Evolutionary conservation across 2,329 filamentous ascomycete species (phyloP).

Genomic region (Emergomyces pasteurianus): DNA sequence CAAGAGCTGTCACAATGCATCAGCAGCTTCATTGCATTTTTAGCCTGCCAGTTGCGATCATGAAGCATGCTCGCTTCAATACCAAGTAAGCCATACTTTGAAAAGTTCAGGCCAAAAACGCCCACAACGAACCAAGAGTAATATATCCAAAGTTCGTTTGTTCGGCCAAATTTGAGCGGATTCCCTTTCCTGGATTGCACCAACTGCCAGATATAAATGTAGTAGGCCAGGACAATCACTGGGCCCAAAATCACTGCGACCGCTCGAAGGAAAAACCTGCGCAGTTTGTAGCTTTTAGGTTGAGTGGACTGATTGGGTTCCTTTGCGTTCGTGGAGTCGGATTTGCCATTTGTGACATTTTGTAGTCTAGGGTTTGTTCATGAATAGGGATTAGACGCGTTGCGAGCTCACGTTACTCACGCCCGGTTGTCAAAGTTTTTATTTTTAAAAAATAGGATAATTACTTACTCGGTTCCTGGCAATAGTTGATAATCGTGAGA

Average conservation of each 20-base stretch:
- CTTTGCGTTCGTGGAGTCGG: not conserved
- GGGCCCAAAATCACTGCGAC: not conserved
- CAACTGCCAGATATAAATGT: not conserved
- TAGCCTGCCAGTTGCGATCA: slow-evolving; percentile 3
- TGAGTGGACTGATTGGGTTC: not conserved
- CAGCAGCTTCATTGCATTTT: slow-evolving; percentile 5
- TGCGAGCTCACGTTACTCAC: not conserved
- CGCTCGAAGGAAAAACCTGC: not conserved
- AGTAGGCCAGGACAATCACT: not conserved
- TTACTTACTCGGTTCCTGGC: not conserved
- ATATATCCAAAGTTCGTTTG: slow-evolving; percentile 1
- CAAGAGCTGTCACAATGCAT: slow-evolving; percentile 6
- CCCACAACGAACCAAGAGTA: slow-evolving; percentile 13
- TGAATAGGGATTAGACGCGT: too few species aligned
- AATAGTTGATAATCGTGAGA: not conserved
- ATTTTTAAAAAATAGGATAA: not conserved
- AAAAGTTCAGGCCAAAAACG: slow-evolving; percentile 9
- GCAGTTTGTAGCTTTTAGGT: not conserved
- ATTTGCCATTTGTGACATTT: not conserved
- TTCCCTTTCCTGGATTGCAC: not conserved
- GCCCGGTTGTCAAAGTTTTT: not conserved
- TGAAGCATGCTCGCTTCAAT: slow-evolving; percentile 11
- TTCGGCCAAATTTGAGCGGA: not conserved
- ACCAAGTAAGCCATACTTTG: slow-evolving; percentile 8
- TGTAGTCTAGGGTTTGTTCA: too few species aligned